These are phyloP conservation scores for Dendrostoma leiphaemia DNA, from an alignment of 2,329 filamentous ascomycete species.

Conservation along the genomic window DNA sequence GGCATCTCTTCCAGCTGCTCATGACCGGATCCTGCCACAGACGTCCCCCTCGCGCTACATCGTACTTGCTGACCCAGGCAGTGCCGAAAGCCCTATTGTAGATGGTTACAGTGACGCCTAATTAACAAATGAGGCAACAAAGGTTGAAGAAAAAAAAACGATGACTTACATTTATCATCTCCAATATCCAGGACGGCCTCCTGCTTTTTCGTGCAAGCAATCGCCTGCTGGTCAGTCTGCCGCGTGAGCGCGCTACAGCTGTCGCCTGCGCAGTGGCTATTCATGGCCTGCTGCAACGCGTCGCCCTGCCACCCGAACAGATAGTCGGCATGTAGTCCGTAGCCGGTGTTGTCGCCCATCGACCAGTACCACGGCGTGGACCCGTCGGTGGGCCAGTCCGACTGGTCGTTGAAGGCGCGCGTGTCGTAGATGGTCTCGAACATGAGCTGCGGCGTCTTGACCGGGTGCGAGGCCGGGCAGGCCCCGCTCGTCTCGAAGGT, in stretches of 20 bases:
- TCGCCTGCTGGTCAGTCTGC: constrained; percentile 27
- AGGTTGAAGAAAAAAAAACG: too few relatives aligned
- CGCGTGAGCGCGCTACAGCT: constrained; percentile 28
- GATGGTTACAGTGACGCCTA: too few relatives aligned
- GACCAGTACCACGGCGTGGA: constrained; percentile 31
- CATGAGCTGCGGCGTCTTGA: constrained; percentile 36
- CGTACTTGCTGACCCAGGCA: too few relatives aligned
- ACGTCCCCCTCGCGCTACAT: too few relatives aligned
- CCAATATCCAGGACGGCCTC: constrained; percentile 29
- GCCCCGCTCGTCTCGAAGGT: constrained; percentile 18
- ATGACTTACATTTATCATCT: constrained; percentile 31
- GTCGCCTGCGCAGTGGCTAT: constrained; percentile 32
- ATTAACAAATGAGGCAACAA: too few relatives aligned
- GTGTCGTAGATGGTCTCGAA: constrained; percentile 42
- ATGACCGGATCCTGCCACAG: too few relatives aligned
- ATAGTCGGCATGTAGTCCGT: constrained; percentile 39
- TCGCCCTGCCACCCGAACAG: constrained; percentile 41
- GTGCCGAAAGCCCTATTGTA: too few relatives aligned
- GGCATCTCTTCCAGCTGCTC: too few relatives aligned
- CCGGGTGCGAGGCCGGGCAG: constrained; percentile 30
- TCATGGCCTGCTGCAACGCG: constrained; percentile 35
- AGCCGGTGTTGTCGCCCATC: constrained; percentile 32
- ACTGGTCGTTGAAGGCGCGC: constrained; percentile 31
- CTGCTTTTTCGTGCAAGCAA: constrained; percentile 29
- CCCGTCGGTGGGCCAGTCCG: constrained; percentile 33